Evolutionary conservation across 768 basidiomycete species (phyloP).

Genomic region (Chalciporus pseudorubinellus): DNA sequence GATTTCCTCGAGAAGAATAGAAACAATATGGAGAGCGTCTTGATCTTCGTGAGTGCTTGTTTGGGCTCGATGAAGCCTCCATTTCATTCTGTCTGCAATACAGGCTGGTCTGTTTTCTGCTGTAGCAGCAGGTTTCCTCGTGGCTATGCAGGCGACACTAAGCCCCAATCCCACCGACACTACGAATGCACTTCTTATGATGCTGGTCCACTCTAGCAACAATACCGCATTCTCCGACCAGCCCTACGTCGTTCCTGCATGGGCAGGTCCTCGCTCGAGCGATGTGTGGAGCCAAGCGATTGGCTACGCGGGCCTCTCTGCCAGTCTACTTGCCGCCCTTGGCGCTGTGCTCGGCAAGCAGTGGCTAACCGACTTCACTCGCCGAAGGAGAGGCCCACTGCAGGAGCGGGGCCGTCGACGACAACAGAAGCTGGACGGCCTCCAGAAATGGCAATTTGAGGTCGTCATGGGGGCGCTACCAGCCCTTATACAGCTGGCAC

Average conservation of each 20-base stretch:
- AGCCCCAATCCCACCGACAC: constrained; percentile 28
- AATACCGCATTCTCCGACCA: constrained; percentile 9
- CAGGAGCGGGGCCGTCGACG: constrained; percentile 14
- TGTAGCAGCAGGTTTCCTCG: constrained; percentile 37
- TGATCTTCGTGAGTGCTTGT: constrained; percentile 3
- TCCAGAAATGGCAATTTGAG: constrained; percentile 18
- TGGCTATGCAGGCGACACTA: constrained; percentile 35
- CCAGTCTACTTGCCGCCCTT: no score
- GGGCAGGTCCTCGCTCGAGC: no score
- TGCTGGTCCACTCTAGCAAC: constrained; percentile 7
- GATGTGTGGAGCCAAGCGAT: no score
- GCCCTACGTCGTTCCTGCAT: neutral
- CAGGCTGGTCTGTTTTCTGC: constrained; percentile 44
- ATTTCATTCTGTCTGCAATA: neutral
- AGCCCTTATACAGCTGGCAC: constrained; percentile 19
- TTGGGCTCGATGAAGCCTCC: no score
- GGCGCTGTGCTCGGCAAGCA: no score
- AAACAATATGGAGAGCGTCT: neutral
- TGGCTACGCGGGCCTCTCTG: no score
- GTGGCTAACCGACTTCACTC: no score
- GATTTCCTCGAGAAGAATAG: neutral
- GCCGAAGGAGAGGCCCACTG: no score
- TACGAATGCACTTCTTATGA: constrained; percentile 17
- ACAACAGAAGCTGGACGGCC: constrained; percentile 18
- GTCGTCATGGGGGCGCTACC: constrained; percentile 14